phyloP scores from a whole-genome alignment of 1,284 basidiomycete genomes.

The Ceratobasidium sp. region DNA sequence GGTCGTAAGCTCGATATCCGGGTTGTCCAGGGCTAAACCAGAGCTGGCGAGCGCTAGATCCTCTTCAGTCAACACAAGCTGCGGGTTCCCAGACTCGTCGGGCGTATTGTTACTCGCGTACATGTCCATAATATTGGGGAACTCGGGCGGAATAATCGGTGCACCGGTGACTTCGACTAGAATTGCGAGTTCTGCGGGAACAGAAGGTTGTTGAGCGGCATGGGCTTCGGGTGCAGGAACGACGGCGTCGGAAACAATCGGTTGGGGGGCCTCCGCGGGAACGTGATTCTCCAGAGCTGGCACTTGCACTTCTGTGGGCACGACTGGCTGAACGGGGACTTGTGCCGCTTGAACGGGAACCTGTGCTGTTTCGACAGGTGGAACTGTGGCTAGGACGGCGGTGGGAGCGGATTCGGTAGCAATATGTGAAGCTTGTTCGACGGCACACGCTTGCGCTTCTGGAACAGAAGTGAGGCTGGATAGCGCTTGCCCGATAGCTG shows the following conservation, averaged over 20 bases:
- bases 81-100: conserved; percentile 2
- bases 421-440: background rate
- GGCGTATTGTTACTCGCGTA: conserved; percentile 24
- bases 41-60: conserved; percentile 20
- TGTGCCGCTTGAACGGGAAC: background rate
- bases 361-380: background rate
- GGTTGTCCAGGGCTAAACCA: conserved; percentile 2
- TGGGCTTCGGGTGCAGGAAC: background rate
- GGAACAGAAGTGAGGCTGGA: background rate
- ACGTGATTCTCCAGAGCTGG: background rate
- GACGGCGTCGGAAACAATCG: background rate
- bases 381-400: background rate
- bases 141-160: conserved; percentile 5
- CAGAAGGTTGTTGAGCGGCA: background rate
- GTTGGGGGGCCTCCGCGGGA: background rate
- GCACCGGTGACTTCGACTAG: background rate
- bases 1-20: background rate
- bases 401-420: background rate
- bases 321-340: background rate
- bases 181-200: conserved; percentile 3
- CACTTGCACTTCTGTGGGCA: background rate
- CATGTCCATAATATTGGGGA: conserved; percentile 35
- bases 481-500: background rate
- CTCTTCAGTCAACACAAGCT: conserved; percentile 26
- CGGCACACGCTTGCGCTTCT: background rate